Conservation (phyloP, 371 early-diverging fungal genomes). For the Mortierella polycephala region DNA sequence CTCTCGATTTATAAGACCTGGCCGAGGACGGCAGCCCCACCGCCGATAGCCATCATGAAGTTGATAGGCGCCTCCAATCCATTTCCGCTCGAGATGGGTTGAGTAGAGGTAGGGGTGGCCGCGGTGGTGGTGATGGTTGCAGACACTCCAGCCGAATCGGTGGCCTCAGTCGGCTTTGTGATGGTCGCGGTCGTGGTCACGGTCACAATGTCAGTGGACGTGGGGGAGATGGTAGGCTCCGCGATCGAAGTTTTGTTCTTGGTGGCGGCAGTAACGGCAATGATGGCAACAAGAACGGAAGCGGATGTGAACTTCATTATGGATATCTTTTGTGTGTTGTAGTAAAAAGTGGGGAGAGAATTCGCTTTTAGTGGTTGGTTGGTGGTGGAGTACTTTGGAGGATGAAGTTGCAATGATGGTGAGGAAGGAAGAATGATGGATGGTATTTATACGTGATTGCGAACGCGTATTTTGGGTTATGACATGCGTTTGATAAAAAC, state of each 20-base stretch:
- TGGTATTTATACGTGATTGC: neutral
- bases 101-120: neutral
- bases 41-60: constrained; percentile 30
- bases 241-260: neutral
- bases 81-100: constrained; percentile 17
- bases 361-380: neutral
- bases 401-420: neutral
- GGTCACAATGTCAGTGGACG: constrained; percentile 1
- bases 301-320: constrained; percentile 36
- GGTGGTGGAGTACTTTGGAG: neutral
- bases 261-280: constrained; percentile 26
- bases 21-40: constrained; percentile 28
- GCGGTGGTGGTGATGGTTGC: constrained; percentile 7
- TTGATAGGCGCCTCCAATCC: constrained; percentile 25
- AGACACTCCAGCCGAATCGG: neutral
- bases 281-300: constrained; percentile 9
- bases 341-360: neutral
- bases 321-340: neutral
- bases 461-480: neutral
- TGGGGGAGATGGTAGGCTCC: neutral
- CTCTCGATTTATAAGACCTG: constrained; percentile 33
- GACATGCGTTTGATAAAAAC: too few relatives aligned
- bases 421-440: neutral
- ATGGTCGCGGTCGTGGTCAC: constrained; percentile 9
- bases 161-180: constrained; percentile 9